Evolutionary conservation across 768 basidiomycete genomes (phyloP).

Genomic region (Russula emetica): DNA sequence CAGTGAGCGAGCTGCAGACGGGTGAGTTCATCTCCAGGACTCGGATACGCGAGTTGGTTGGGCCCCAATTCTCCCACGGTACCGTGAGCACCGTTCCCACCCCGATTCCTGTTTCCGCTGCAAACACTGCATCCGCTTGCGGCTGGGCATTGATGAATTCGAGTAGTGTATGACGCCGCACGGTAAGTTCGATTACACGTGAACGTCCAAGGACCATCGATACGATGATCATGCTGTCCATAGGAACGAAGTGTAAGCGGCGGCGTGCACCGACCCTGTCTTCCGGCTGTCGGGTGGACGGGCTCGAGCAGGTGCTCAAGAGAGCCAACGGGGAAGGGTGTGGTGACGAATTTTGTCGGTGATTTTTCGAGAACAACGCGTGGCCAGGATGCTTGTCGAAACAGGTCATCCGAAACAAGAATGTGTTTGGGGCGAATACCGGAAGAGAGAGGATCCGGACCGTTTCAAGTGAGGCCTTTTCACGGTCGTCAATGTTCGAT

Average conservation of each 20-base stretch:
- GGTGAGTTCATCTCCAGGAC: no score
- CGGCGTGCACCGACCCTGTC: background rate
- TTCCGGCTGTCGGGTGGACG: background rate
- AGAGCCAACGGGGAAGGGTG: background rate
- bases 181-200: conserved; percentile 12
- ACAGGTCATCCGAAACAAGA: conserved; percentile 8
- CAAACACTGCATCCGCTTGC: no score
- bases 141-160: background rate
- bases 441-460: conserved; percentile 8
- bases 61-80: no score
- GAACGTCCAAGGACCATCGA: background rate
- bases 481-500: background rate
- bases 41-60: no score
- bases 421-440: background rate
- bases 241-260: background rate
- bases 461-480: conserved; percentile 2
- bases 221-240: conserved; percentile 14
- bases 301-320: background rate
- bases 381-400: conserved; percentile 14
- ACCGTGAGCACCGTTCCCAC: no score
- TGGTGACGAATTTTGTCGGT: background rate
- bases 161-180: conserved; percentile 8
- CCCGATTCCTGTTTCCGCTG: no score
- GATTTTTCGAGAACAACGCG: background rate
- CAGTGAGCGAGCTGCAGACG: no score